Evolutionary conservation across 2,329 filamentous ascomycete genomes (phyloP), one percentile per base, ranked within the genome.

Genomic region (Aspergillus floridensis): DNA sequence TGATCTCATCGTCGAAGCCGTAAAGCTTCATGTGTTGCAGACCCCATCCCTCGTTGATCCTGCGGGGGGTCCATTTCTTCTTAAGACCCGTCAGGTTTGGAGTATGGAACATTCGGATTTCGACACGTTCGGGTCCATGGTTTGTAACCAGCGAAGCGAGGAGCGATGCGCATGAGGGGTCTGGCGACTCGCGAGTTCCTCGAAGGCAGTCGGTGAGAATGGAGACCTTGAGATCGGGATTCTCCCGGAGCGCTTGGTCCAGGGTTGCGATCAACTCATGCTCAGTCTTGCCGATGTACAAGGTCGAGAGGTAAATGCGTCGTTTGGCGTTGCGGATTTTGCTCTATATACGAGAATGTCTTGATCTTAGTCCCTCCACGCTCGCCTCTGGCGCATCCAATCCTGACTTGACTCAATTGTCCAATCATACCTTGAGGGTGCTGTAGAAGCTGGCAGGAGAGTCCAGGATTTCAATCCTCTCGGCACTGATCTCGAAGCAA

Each of bases 21-120:
- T 99, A 99, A 0, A 99, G 81, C 82, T 99, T 99, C 93, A 99
- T 99, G 72, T 99, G 95, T 73, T 99, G 95, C 62, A 99, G 78
- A 1, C 95, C 95, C 95, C 95, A 99, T 19, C 95, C 95, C 77
- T 99, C 95, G 67, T 99, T 99, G 73, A 99, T 93, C 21, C 95
- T 84, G 71, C 86, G 91, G 0, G 95, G 95, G 2, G 98, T 86
- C 65, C 90, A 81, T 69, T 88, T 87, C 77, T 98, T 98, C 53
- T 88, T 86, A 59, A 96, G 68, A 0, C 95, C 95, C 2, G 91
- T 96, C 64, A 99, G 78, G 70, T 99, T 99, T 0, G 95, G 95
- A 0, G 95, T 99, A 76, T 99, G 95, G 72, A 96, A 99, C 92
- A 99, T 96, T 68, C 93, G 89, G 63, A 99, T 87, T 70, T 97